phyloP scores from a whole-genome alignment of 1,284 basidiomycete genomes.

The Boletus mariae region DNA sequence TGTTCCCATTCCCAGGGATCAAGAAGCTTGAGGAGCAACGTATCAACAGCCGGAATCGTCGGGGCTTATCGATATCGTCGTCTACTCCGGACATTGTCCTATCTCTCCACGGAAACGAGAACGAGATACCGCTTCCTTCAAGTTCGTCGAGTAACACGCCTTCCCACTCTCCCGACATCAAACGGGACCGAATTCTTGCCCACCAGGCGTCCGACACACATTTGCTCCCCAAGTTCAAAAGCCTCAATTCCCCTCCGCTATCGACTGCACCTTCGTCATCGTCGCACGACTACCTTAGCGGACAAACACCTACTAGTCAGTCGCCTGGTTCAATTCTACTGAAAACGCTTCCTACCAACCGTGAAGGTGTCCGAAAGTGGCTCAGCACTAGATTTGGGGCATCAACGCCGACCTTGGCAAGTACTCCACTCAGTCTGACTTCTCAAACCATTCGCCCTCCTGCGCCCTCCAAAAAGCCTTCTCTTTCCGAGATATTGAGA shows the following conservation, averaged over 20 bases:
- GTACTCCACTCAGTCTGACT: constrained; percentile 33
- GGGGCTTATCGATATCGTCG: constrained; percentile 49
- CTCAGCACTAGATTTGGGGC: constrained; percentile 54
- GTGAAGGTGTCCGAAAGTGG: constrained; percentile 76
- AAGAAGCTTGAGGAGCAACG: constrained; percentile 71
- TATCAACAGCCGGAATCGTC: constrained; percentile 47
- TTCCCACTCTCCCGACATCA: constrained; percentile 47
- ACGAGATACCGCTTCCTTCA: constrained; percentile 41
- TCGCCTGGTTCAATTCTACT: constrained; percentile 38
- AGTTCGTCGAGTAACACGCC: constrained; percentile 49
- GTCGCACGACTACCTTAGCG: constrained; percentile 48
- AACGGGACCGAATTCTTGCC: constrained; percentile 58
- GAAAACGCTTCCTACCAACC: constrained; percentile 62
- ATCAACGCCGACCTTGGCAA: constrained; percentile 39
- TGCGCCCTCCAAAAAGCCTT: constrained; percentile 51
- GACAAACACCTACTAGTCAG: constrained; percentile 36
- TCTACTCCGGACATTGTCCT: constrained; percentile 61
- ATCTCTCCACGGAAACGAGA: constrained; percentile 44
- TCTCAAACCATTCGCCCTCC: constrained; percentile 29
- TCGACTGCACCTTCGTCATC: constrained; percentile 44
- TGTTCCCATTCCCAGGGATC: constrained; percentile 88
- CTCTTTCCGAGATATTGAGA: constrained; percentile 58
- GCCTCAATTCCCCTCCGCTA: constrained; percentile 38
- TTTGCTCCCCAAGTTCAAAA: constrained; percentile 51
- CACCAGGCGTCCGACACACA: constrained; percentile 68